Base-by-base conservation (phyloP, 164 flowering plant species). In the Nymphaea thermarum region DNA sequence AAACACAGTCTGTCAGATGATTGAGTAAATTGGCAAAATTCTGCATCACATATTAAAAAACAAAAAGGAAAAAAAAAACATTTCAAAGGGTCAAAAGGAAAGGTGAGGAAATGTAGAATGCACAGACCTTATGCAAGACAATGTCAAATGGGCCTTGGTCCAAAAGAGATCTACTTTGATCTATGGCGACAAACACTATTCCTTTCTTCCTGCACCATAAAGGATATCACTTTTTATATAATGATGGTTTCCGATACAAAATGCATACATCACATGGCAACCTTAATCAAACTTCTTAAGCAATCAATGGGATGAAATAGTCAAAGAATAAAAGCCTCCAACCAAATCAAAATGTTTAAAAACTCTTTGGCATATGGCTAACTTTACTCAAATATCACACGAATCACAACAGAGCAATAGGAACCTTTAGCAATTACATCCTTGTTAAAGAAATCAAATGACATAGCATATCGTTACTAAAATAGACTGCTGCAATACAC, bases 91-190 rank as follows among this genome's bases (percentile, higher is more conserved):
- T 7, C 42, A 62, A 0, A 1, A 16, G 60, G 51, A 25, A n/a
- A 60, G 73, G 18, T 60, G 43, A 3, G 15, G 63, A 5, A 64
- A 36, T 11, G 36, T 47, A 69, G 47, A 64, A n/a, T 5, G 18
- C 43, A 77, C 88, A 71, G 61, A 88, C 98, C 93, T 92, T 92
- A 67, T 92, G 98, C 74, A 92, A 73, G 63, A 92, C 84, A 70
- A 92, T 75, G 77, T 89, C 94, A 78, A 92, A 92, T 62, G 98
- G 98, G 17, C 96, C 98, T 81, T 92, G 98, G 44, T 92, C 96
- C 16, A 92, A 82, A 67, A 92, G 84, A 17, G 96, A 77, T 70
- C 79, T 80, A 60, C 67, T 84, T 44, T 72, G 80, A 77, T 92
- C 98, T 65, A 92, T 89, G 18, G 96, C 80, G 43, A 89, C 88